Conservation (phyloP, 208 protist species). For the Wallacemonas rigidus region DNA sequence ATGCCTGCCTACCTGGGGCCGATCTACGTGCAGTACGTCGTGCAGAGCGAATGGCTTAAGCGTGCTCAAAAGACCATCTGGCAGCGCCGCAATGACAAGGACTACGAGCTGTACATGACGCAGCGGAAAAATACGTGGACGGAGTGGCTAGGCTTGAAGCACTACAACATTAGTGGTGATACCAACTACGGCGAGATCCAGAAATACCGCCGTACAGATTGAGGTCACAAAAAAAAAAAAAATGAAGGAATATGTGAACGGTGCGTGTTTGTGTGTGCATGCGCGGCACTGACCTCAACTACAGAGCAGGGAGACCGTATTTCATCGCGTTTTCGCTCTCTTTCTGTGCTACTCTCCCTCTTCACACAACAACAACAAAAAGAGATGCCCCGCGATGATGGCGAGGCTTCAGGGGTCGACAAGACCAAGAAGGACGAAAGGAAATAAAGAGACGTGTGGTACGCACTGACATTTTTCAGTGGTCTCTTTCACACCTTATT, state of each 20-base stretch:
- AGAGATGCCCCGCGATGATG: too few relatives aligned
- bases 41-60: constrained; percentile 73
- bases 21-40: constrained; percentile 76
- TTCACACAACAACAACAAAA: background rate
- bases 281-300: background rate
- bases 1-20: constrained; percentile 67
- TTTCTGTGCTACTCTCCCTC: background rate
- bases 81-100: constrained; percentile 82
- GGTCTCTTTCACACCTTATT: too few relatives aligned
- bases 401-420: too few relatives aligned
- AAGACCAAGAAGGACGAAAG: too few relatives aligned
- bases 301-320: background rate
- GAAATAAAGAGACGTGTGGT: too few relatives aligned
- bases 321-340: constrained; percentile 10
- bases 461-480: too few relatives aligned
- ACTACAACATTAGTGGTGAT: constrained; percentile 87
- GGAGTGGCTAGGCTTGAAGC: constrained; percentile 84
- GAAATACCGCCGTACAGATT: constrained; percentile 41
- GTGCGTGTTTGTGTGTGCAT: background rate
- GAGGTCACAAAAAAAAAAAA: background rate
- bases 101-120: constrained; percentile 86
- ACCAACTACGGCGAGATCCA: constrained; percentile 79
- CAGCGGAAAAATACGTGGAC: constrained; percentile 86
- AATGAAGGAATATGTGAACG: background rate
- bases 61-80: constrained; percentile 77